Base-by-base conservation (phyloP, 306 rosid species). In the Sesbania bispinosa region DNA sequence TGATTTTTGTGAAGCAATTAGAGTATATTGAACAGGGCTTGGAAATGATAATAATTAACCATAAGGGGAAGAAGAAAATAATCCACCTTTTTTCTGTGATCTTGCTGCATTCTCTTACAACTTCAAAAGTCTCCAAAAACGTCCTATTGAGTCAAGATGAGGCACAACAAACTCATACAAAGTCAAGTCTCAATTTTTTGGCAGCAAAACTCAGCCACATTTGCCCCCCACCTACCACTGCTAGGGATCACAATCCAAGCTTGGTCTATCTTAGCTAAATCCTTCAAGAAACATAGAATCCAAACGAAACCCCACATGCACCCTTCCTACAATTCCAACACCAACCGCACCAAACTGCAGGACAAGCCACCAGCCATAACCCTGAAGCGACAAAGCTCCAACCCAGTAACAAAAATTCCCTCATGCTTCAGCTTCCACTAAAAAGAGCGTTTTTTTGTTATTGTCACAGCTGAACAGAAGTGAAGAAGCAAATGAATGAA, bases 291-390 rank as follows among this genome's bases (percentile, higher is more conserved):
- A 79, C 83, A 88, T 76, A 78, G 74, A 85, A 84, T 78, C 83
- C 73, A 79, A 81, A 80, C 39, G 84, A 81, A 87, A 80, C 85
- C 93, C 96, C 85, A 80, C 92, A 88, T 87, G 87, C 88, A 85
- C 90, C 65, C 73, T 54, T 81, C 52, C 69, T 82, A 67, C 70
- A 80, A 74, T 20, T 69, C 79, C 82, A 65, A 74, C 23, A 66
- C 69, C 82, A 71, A 77, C 59, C 54, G 6, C 81, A 21, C 71
- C 67, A 69, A 80, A 69, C 74, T 51, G 53, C 54, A 23, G 52
- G 73, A 46, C 43, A 51, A 59, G 68, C 45, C 70, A 64, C 80
- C 55, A 55, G 85, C 80, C 47, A 54, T 75, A 38, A 89, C 80
- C 88, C 83, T 76, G 85, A 84, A 87, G 55, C 67, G 62, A 70